Percentiles rank a stretch among this genome's conserved stretches.
phyloP scores from a whole-genome alignment of 2,329 filamentous ascomycete species.

The Coniochaeta prunicola region DNA sequence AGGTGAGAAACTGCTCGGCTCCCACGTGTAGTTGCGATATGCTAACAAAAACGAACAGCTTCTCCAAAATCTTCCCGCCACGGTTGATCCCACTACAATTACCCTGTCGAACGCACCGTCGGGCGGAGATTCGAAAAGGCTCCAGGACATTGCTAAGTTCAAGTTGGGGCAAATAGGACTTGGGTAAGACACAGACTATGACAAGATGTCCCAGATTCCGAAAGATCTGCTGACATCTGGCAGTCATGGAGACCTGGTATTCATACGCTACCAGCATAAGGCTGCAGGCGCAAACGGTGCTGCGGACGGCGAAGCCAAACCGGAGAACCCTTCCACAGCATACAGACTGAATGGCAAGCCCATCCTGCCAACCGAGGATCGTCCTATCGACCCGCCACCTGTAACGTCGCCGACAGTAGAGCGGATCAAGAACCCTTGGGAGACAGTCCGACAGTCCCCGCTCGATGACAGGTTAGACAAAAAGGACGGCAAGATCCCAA shows the following conservation, averaged over 20 bases:
- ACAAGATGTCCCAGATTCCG: neutral
- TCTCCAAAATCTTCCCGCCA: constrained; percentile 49
- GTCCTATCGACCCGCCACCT: constrained; percentile 53
- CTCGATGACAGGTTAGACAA: constrained; percentile 84
- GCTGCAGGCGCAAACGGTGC: constrained; percentile 34
- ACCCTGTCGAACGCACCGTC: constrained; percentile 55
- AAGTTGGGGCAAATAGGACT: constrained; percentile 53
- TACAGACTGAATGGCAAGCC: constrained; percentile 74
- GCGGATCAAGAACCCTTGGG: constrained; percentile 84
- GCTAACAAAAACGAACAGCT: constrained; percentile 34
- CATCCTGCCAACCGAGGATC: constrained; percentile 60
- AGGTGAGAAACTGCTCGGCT: constrained; percentile 30
- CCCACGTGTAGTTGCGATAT: neutral
- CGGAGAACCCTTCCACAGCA: constrained; percentile 34
- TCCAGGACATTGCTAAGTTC: constrained; percentile 51
- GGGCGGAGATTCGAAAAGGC: constrained; percentile 48
- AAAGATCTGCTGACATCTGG: neutral
- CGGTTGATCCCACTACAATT: constrained; percentile 53
- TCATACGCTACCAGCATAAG: constrained; percentile 68
- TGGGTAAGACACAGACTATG: constrained; percentile 31
- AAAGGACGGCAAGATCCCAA: constrained; percentile 80
- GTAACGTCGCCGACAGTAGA: constrained; percentile 45
- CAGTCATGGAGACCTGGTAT: constrained; percentile 88
- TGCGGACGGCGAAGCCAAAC: constrained; percentile 27
- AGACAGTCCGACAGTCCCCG: constrained; percentile 78